Percentiles rank a stretch among this genome's conserved stretches.
Conservation (phyloP, 805 yeast species). For the Ogataea saltuana region DNA sequence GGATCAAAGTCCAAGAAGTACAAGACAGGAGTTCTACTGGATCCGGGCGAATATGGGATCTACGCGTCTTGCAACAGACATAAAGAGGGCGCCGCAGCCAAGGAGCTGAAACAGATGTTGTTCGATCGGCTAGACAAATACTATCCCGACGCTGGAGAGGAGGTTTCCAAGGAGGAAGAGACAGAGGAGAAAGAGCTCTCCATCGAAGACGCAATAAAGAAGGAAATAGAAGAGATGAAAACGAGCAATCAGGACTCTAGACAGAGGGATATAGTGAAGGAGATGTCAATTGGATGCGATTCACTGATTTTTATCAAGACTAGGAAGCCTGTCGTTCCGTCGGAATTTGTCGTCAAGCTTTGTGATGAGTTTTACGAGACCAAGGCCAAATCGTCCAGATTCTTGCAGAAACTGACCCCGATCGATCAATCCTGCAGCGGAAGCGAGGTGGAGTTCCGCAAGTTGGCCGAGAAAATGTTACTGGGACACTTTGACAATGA, state of each 20-base stretch:
- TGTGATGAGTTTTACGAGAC: slow-evolving; percentile 60
- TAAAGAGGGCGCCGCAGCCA: slow-evolving; percentile 74
- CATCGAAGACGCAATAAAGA: slow-evolving; percentile 74
- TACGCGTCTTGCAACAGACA: slow-evolving; percentile 88
- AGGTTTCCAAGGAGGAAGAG: slow-evolving; percentile 32
- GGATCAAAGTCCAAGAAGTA: slow-evolving; percentile 36
- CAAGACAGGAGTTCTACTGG: slow-evolving; percentile 53
- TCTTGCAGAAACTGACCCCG: slow-evolving; percentile 79
- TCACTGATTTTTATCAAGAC: slow-evolving; percentile 85
- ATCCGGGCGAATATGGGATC: slow-evolving; percentile 84
- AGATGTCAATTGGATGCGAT: slow-evolving; percentile 71
- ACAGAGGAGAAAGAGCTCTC: slow-evolving; percentile 47
- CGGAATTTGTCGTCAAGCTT: slow-evolving; percentile 59
- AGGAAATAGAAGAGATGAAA: slow-evolving; percentile 67
- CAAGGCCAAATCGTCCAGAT: slow-evolving; percentile 61
- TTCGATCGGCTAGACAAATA: slow-evolving; percentile 51
- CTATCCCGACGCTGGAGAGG: slow-evolving; percentile 32
- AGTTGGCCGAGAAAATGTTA: slow-evolving; percentile 38
- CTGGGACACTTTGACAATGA: slow-evolving; percentile 20
- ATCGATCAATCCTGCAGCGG: slow-evolving; percentile 75
- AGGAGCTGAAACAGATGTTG: slow-evolving; percentile 64
- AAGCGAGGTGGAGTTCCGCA: slow-evolving; percentile 61
- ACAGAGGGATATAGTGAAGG: slow-evolving; percentile 50
- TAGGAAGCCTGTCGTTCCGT: slow-evolving; percentile 78
- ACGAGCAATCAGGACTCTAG: slow-evolving; percentile 38